Conservation (phyloP, 352 stramenopile species). For the Phytophthora capsici region DNA sequence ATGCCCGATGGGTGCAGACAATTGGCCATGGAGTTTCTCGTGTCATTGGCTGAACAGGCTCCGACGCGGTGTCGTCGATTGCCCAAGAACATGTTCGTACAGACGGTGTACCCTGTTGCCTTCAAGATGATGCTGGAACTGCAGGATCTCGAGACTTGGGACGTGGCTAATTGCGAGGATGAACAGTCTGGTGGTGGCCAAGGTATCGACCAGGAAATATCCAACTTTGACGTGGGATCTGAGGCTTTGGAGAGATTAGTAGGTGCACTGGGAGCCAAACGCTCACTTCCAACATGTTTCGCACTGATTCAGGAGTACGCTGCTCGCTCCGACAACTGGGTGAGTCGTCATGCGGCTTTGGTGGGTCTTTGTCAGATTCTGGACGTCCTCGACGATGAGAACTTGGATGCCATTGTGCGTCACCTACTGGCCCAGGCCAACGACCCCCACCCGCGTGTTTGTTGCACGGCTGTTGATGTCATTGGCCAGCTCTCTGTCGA, state of each 20-base stretch:
- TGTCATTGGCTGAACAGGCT: conserved; percentile 79
- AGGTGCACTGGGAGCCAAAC: conserved; percentile 64
- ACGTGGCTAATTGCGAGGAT: conserved; percentile 70
- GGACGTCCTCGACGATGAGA: conserved; percentile 63
- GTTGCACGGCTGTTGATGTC: conserved; percentile 85
- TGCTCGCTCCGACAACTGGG: conserved; percentile 63
- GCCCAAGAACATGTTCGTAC: conserved; percentile 80
- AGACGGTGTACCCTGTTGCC: conserved; percentile 71
- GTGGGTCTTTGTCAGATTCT: conserved; percentile 86
- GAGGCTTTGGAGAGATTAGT: conserved; percentile 82
- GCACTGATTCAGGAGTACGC: conserved; percentile 80
- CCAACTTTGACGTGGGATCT: conserved; percentile 88
- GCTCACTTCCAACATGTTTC: conserved; percentile 81
- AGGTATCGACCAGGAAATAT: conserved; percentile 73
- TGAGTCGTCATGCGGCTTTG: conserved; percentile 78
- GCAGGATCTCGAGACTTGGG: conserved; percentile 76
- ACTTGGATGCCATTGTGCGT: conserved; percentile 74
- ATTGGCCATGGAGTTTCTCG: conserved; percentile 86
- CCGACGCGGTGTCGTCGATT: conserved; percentile 66
- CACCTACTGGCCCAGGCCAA: conserved; percentile 74
- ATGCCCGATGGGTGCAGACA: conserved; percentile 78
- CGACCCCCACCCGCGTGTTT: conserved; percentile 78
- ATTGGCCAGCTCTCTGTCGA: conserved; percentile 83
- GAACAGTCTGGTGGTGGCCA: conserved; percentile 51
- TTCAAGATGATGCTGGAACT: conserved; percentile 90